phyloP scores from a whole-genome alignment of 306 rosid genomes.

The Ammopiptanthus mongolicus region DNA sequence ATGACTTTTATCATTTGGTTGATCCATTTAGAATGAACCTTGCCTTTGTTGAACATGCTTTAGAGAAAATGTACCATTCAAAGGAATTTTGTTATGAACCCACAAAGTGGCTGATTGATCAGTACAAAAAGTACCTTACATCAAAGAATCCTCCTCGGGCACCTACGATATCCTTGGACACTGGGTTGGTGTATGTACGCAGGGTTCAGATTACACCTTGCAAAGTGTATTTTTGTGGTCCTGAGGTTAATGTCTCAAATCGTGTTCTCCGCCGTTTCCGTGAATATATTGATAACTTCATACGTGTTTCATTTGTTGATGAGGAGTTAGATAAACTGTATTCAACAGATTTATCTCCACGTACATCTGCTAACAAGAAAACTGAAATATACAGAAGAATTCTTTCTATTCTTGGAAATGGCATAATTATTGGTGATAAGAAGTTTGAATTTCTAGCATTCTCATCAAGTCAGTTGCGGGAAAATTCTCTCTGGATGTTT shows the following conservation, averaged over 20 bases:
- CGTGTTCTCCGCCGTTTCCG: constrained; percentile 62
- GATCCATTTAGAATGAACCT: constrained; percentile 35
- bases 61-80: constrained; percentile 50
- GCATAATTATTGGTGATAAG: constrained; percentile 62
- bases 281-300: constrained; percentile 47
- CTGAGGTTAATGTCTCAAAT: constrained; percentile 80
- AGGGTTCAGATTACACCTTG: constrained; percentile 79
- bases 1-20: constrained; percentile 46
- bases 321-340: constrained; percentile 66
- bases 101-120: constrained; percentile 48
- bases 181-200: constrained; percentile 65
- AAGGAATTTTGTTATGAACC: constrained; percentile 73
- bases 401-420: constrained; percentile 57
- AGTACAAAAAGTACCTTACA: constrained; percentile 37
- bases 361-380: constrained; percentile 40
- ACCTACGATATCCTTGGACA: constrained; percentile 47
- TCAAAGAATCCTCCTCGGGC: constrained; percentile 34
- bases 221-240: constrained; percentile 64
- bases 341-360: constrained; percentile 65
- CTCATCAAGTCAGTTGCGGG: constrained; percentile 85
- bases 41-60: constrained; percentile 46
- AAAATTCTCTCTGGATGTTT: constrained; percentile 88
- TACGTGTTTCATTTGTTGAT: constrained; percentile 85
- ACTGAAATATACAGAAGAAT: constrained; percentile 61
- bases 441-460: constrained; percentile 84